A percentile compares a stretch with the other conserved stretches of the same genome.
Conservation (phyloP, 148 eudicot genomes). For the Camellia granthamiana region DNA sequence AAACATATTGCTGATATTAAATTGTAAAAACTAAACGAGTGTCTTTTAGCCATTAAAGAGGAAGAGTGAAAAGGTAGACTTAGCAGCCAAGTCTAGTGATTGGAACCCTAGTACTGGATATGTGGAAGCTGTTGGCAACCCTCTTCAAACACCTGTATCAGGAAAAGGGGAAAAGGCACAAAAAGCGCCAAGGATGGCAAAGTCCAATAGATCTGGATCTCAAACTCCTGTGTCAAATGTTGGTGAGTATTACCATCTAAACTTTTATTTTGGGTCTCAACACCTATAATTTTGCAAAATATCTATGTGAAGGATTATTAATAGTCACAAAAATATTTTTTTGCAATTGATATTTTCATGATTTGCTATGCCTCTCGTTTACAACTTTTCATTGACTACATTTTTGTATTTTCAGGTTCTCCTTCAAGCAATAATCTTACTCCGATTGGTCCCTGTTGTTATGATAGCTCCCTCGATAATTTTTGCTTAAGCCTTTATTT, state of each 20-base stretch:
- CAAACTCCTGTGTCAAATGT: constrained; percentile 57
- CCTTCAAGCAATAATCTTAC: constrained; percentile 73
- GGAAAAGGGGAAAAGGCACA: constrained; percentile 64
- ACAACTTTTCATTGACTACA: not conserved
- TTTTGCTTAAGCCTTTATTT: not conserved
- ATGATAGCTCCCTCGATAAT: constrained; percentile 95
- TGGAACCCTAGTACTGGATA: constrained; percentile 42
- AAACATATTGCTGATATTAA: constrained; percentile 18
- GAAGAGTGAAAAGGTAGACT: constrained; percentile 50
- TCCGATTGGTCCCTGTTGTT: constrained; percentile 83
- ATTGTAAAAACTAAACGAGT: constrained; percentile 7
- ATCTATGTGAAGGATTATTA: not conserved
- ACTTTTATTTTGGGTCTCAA: not conserved
- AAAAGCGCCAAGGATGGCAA: constrained; percentile 53
- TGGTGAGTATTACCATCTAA: constrained; percentile 41
- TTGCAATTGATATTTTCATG: not conserved
- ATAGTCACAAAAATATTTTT: no score
- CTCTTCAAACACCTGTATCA: constrained; percentile 68
- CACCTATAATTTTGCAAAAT: not conserved
- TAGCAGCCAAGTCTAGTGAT: constrained; percentile 46
- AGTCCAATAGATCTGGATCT: constrained; percentile 47
- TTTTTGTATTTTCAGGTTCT: constrained; percentile 67
- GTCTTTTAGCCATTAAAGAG: constrained; percentile 62
- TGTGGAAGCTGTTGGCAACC: constrained; percentile 47
- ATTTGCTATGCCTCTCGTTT: not conserved